These are phyloP conservation scores for Fusarium sp. DNA, from an alignment of 2,329 filamentous ascomycete genomes.

Conservation along the genomic window DNA sequence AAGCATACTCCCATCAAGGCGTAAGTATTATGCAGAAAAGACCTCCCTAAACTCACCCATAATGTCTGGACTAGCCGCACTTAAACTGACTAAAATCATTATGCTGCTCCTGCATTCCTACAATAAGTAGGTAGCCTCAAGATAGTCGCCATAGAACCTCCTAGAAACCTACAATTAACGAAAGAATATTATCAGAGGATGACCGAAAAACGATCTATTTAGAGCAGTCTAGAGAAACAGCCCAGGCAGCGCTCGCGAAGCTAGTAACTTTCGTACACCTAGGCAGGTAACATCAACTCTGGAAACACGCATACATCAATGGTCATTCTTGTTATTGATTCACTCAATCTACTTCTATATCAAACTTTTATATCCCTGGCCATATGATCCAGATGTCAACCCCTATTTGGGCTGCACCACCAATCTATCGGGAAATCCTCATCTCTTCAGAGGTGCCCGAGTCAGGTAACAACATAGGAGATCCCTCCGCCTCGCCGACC, in stretches of 20 bases:
- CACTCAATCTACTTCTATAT: background rate
- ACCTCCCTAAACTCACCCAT: too few species aligned
- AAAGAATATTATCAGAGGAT: background rate
- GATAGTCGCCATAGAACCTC: background rate
- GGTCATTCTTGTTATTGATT: background rate
- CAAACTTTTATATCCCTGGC: background rate
- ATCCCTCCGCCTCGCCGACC: slow-evolving; percentile 51
- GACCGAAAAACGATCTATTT: background rate
- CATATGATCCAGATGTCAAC: background rate
- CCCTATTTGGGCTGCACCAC: background rate
- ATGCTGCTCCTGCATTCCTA: too few species aligned
- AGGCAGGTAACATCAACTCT: background rate
- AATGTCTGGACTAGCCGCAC: too few species aligned
- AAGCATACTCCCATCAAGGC: too few species aligned
- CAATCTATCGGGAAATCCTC: slow-evolving; percentile 28
- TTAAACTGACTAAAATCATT: too few species aligned
- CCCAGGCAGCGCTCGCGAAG: background rate
- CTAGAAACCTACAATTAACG: background rate
- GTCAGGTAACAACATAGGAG: slow-evolving; percentile 55
- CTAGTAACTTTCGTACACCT: background rate
- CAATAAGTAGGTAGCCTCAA: too few species aligned
- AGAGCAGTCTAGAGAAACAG: too few species aligned
- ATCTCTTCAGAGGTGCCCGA: slow-evolving; percentile 43
- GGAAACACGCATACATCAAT: background rate
- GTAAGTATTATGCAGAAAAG: too few species aligned